Evolutionary conservation across 2,329 filamentous ascomycete genomes (phyloP).

Genomic region (Nigrograna mackinnonii): DNA sequence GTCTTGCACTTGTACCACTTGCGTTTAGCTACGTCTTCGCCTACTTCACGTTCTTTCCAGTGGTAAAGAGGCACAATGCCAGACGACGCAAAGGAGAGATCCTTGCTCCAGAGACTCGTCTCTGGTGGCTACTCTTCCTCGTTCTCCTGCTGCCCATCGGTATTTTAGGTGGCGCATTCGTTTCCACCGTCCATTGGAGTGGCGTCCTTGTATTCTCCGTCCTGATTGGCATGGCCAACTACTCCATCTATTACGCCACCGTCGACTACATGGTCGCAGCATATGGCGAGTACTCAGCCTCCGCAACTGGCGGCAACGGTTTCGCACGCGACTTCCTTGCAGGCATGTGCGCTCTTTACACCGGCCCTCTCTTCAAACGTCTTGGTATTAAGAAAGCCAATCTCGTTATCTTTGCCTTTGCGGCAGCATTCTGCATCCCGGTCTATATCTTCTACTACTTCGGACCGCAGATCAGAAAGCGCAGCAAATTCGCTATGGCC

Average conservation of each 20-base stretch:
- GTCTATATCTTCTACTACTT: conserved; percentile 62
- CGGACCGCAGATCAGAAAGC: conserved; percentile 53
- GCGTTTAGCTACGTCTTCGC: conserved; percentile 65
- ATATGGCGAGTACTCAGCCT: conserved; percentile 74
- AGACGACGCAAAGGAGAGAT: background rate
- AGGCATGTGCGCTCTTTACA: conserved; percentile 66
- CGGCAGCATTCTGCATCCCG: conserved; percentile 53
- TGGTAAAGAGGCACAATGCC: conserved; percentile 45
- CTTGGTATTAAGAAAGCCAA: conserved; percentile 25
- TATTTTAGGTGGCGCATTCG: conserved; percentile 4
- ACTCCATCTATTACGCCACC: conserved; percentile 74
- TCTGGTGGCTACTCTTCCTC: conserved; percentile 7
- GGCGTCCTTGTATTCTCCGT: conserved; percentile 2
- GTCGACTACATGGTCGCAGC: conserved; percentile 79
- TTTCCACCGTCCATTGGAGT: background rate
- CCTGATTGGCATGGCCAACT: conserved; percentile 51
- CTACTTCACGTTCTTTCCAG: conserved; percentile 62
- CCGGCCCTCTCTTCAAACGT: conserved; percentile 40
- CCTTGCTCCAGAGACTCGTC: conserved; percentile 6
- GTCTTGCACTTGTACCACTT: conserved; percentile 59
- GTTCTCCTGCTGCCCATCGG: conserved; percentile 4
- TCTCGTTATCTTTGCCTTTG: conserved; percentile 53
- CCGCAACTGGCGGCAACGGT: conserved; percentile 76
- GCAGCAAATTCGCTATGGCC: conserved; percentile 9
- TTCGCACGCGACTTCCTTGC: conserved; percentile 75